Evolutionary conservation across 352 stramenopile species (phyloP).

Genomic region (Blastocystis sp.): DNA sequence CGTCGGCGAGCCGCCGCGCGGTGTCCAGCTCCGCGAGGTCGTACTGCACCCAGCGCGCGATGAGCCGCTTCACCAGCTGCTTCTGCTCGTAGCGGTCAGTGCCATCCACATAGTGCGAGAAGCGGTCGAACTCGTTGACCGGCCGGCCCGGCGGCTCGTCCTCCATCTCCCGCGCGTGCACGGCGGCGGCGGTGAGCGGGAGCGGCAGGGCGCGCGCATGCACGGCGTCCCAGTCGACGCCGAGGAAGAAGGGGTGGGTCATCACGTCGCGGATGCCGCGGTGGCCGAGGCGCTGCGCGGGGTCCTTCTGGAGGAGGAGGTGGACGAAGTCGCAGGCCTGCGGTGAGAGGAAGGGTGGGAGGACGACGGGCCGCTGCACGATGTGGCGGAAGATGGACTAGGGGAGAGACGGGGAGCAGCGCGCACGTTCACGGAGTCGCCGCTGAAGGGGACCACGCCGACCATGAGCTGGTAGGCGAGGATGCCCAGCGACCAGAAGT

Average conservation of each 20-base stretch:
- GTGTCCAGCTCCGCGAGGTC: not conserved
- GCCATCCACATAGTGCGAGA: constrained; percentile 48
- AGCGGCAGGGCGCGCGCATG: constrained; percentile 8
- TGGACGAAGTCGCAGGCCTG: constrained; percentile 78
- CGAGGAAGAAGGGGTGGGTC: constrained; percentile 80
- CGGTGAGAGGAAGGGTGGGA: constrained; percentile 78
- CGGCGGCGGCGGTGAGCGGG: constrained; percentile 35
- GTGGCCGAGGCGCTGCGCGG: constrained; percentile 78
- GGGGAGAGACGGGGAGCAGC: constrained; percentile 77
- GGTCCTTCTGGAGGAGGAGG: constrained; percentile 75
- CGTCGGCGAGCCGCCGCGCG: not conserved
- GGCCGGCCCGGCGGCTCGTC: not conserved
- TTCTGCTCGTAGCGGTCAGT: constrained; percentile 54
- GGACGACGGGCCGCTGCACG: constrained; percentile 77
- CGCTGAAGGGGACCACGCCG: constrained; percentile 62
- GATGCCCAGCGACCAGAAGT: constrained; percentile 80
- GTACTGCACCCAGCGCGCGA: constrained; percentile 27
- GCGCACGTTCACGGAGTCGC: constrained; percentile 38
- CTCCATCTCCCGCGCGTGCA: not conserved
- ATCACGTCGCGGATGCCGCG: constrained; percentile 79
- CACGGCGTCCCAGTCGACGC: constrained; percentile 77
- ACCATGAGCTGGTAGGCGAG: constrained; percentile 67
- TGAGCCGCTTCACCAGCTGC: not conserved
- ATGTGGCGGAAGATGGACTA: constrained; percentile 85
- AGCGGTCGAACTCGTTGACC: constrained; percentile 33